A percentile compares a stretch with the other conserved stretches of the same genome.
Evolutionary conservation across 1,139 yeast species (phyloP).

Genomic region (Hemisphaericaspora xylanilytica): DNA sequence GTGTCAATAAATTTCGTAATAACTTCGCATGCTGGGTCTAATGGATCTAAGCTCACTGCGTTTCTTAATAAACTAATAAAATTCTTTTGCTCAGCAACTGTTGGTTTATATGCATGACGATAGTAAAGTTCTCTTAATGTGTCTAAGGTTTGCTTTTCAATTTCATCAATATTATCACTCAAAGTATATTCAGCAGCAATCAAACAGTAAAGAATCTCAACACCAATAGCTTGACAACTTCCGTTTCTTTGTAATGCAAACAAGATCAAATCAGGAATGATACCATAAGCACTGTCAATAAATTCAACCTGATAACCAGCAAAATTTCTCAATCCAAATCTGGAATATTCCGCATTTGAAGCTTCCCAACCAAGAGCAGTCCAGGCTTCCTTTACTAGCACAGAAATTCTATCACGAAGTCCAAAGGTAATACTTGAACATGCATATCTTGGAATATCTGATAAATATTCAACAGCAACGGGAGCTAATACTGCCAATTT

Average conservation of each 20-base stretch:
- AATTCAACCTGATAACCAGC: slow-evolving; percentile 77
- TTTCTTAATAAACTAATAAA: slow-evolving; percentile 53
- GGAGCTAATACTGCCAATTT: slow-evolving; percentile 55
- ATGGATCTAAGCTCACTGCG: slow-evolving; percentile 56
- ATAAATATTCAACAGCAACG: slow-evolving; percentile 59
- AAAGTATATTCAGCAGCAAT: slow-evolving; percentile 64
- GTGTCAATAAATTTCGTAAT: slow-evolving; percentile 55
- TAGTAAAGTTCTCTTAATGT: slow-evolving; percentile 68
- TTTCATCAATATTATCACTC: slow-evolving; percentile 52
- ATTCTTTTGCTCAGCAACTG: slow-evolving; percentile 49
- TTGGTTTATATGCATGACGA: slow-evolving; percentile 56
- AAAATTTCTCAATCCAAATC: slow-evolving; percentile 62
- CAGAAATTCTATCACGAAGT: slow-evolving; percentile 60
- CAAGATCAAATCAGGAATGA: slow-evolving; percentile 64
- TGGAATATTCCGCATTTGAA: slow-evolving; percentile 51
- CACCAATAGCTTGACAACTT: slow-evolving; percentile 63
- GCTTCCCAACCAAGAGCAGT: slow-evolving; percentile 71
- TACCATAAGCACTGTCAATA: slow-evolving; percentile 50
- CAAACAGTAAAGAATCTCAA: slow-evolving; percentile 68
- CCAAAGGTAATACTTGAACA: slow-evolving; percentile 63
- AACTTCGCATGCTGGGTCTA: slow-evolving; percentile 62
- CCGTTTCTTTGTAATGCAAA: slow-evolving; percentile 69
- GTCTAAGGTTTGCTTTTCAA: slow-evolving; percentile 61
- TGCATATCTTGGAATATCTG: slow-evolving; percentile 73
- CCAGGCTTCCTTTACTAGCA: slow-evolving; percentile 64